Conservation (phyloP, 768 basidiomycete species). For the Lentinus tigrinus region DNA sequence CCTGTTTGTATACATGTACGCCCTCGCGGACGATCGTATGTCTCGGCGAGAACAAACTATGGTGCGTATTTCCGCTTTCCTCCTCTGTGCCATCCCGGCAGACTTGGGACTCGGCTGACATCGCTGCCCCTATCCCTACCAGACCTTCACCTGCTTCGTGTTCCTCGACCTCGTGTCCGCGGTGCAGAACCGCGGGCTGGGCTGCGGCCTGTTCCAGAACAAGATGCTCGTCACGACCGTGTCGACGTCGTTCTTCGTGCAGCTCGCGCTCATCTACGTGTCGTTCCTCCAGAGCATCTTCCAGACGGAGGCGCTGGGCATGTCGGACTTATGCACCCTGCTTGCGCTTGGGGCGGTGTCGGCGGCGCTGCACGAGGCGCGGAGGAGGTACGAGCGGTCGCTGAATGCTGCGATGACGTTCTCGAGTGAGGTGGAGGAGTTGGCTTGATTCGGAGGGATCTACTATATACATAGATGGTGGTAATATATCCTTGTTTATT, state of each 20-base stretch:
- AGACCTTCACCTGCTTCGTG: conserved; percentile 98
- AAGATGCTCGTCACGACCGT: conserved; percentile 89
- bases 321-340: conserved; percentile 68
- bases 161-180: conserved; percentile 96
- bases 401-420: conserved; percentile 54
- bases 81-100: not conserved
- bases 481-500: not conserved
- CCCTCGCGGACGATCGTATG: conserved; percentile 78
- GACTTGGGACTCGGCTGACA: not conserved
- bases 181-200: conserved; percentile 88
- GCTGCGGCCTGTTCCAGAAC: conserved; percentile 82
- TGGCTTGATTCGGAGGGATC: conserved; percentile 44
- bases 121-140: not conserved
- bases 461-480: not conserved
- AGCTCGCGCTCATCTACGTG: conserved; percentile 86
- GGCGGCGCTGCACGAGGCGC: conserved; percentile 70
- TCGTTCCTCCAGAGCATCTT: conserved; percentile 90
- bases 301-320: conserved; percentile 82
- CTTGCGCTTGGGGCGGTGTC: conserved; percentile 66
- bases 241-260: conserved; percentile 78
- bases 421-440: conserved; percentile 51
- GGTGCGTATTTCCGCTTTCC: conserved; percentile 48
- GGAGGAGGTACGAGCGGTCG: conserved; percentile 75
- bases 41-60: conserved; percentile 92
- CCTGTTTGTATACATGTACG: conserved; percentile 81